phyloP scores from a whole-genome alignment of 176 grass and related monocot genomes.

The Echinochloa phyllopogon region DNA sequence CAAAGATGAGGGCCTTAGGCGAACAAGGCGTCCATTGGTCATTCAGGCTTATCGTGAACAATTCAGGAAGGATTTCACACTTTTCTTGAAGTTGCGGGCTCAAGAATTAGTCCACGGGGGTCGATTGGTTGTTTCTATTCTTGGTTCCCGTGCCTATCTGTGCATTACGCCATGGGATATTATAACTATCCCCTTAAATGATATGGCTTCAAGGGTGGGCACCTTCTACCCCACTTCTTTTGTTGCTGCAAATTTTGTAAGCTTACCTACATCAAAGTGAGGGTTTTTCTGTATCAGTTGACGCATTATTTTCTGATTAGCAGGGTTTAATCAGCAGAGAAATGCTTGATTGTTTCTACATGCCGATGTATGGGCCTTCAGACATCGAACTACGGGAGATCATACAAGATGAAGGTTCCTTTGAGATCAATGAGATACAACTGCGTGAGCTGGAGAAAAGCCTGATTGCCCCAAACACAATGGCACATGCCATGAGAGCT shows the following conservation, averaged over 20 bases:
- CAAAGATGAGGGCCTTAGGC: not conserved
- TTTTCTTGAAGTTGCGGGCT: constrained; percentile 24
- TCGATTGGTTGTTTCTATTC: constrained; percentile 23
- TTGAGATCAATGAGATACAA: constrained; percentile 5
- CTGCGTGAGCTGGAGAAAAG: not conserved
- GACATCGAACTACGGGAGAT: constrained; percentile 2
- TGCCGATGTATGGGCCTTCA: constrained; percentile 12
- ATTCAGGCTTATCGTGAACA: constrained; percentile 25
- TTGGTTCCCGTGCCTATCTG: not conserved
- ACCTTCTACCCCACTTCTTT: not conserved
- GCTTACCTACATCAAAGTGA: not conserved
- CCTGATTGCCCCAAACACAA: not conserved
- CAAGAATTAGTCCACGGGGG: constrained; percentile 21
- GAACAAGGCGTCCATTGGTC: not conserved
- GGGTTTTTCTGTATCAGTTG: not conserved
- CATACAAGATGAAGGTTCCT: constrained; percentile 25
- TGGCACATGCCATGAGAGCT: constrained; percentile 7
- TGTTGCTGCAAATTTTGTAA: not conserved
- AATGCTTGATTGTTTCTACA: constrained; percentile 32
- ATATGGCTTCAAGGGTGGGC: constrained; percentile 35
- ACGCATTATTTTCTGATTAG: not conserved
- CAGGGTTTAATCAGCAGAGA: constrained; percentile 12
- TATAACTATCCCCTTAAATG: not conserved
- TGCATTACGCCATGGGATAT: constrained; percentile 20
- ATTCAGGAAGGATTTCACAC: constrained; percentile 37